Evolutionary conservation across 2,329 filamentous ascomycete genomes (phyloP), one percentile per base, ranked within the genome.

Genomic region (Phialocephala sp.): DNA sequence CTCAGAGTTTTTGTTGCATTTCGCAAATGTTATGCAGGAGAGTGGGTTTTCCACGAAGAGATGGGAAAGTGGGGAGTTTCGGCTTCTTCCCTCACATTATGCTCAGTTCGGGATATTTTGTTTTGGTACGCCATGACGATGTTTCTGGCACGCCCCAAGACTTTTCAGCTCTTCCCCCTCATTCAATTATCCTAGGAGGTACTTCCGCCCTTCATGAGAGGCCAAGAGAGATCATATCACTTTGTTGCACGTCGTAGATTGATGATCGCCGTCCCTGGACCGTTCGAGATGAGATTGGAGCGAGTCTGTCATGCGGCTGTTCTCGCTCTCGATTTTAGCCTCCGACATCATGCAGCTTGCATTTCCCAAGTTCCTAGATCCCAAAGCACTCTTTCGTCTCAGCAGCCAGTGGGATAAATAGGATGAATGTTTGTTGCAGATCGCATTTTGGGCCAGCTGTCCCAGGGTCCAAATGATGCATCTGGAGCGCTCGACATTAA

Each of bases 21-120:
- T 57, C 55, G 55, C 55, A 57, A 37, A 37, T 39, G 35, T 57
- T 24, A 57, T 57, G 55, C 55, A 57, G 55, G 55, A 57, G 32
- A 57, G 55, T 57, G 55, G 55, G 39, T 57, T 57, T 57, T 54
- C 50, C 5, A 8, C 20, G 50, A 32, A 22, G 24, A 54, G 22
- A 35, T 54, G 50, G 50, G 22, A 15, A 54, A 54, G 50, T 27
- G 27, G 50, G 50, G 24, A 54, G 50, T 54, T 54, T 54, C 50
- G 50, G 50, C 24, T 18, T 32, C 14, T 35, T 27, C 22, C 45
- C 12, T 32, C 50, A 24, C 50, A 35, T 54, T 18, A 54, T 54
- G 50, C 50, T 54, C 50, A 35, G 50, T 12, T 32, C 4, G 50
- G 50, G 50, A 54, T 32, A 20, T 50, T 50, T 50, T 50, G n/a